Evolutionary conservation across 768 basidiomycete species (phyloP).

Genomic region (Agaricus bisporus): DNA sequence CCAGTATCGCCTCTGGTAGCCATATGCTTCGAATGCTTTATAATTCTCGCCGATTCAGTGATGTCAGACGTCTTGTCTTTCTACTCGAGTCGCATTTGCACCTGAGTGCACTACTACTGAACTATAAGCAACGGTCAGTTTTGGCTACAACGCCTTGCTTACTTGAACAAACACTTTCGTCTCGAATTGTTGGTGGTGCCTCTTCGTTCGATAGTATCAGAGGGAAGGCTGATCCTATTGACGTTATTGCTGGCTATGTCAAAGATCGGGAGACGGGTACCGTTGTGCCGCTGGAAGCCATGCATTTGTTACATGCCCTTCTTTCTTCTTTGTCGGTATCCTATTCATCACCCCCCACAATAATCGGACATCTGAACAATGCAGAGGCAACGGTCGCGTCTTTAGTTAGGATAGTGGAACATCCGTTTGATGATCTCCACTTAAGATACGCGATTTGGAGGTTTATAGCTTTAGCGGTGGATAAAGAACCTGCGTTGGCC

Average conservation of each 20-base stretch:
- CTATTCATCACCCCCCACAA: constrained; percentile 60
- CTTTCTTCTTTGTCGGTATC: constrained; percentile 57
- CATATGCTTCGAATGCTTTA: constrained; percentile 56
- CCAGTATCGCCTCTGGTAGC: constrained; percentile 57
- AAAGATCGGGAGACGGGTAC: constrained; percentile 57
- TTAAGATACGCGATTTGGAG: constrained; percentile 78
- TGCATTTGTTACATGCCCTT: constrained; percentile 60
- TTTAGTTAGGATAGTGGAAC: constrained; percentile 66
- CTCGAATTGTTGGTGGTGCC: constrained; percentile 47
- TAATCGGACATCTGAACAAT: constrained; percentile 73
- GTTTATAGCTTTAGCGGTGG: constrained; percentile 74
- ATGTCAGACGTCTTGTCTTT: constrained; percentile 61
- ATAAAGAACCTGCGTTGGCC: constrained; percentile 82
- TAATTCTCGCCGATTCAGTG: constrained; percentile 57
- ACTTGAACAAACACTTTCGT: constrained; percentile 72
- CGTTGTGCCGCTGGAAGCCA: constrained; percentile 58
- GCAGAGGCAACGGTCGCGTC: constrained; percentile 65
- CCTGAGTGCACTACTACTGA: constrained; percentile 56
- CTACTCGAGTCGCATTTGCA: constrained; percentile 64
- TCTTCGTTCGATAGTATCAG: constrained; percentile 38
- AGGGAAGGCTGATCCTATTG: constrained; percentile 62
- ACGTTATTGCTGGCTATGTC: constrained; percentile 65
- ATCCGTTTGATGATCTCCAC: constrained; percentile 72
- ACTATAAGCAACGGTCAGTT: constrained; percentile 49
- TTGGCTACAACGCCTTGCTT: constrained; percentile 47